These are phyloP conservation scores for Physcia stellaris DNA, from an alignment of 495 filamentous ascomycete genomes.

Conservation along the genomic window DNA sequence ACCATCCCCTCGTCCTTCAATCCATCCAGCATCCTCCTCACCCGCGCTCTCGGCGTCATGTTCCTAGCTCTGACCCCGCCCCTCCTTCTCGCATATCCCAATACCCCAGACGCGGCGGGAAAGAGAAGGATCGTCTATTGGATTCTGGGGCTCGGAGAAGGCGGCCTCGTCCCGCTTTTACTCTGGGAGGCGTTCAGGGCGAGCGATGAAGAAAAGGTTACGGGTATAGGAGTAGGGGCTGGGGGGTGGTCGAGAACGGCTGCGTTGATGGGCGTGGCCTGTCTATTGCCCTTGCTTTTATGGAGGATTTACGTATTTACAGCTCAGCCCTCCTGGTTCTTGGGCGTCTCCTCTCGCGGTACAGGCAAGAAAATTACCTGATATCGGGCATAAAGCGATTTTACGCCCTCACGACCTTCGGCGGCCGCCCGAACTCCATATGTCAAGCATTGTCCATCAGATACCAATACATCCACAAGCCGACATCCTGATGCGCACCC, in stretches of 20 bases:
- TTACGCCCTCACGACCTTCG: too few species aligned
- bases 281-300: not conserved
- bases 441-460: too few species aligned
- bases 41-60: slow-evolving; percentile 2
- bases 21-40: not conserved
- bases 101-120: slow-evolving; percentile 1
- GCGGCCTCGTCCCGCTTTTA: slow-evolving; percentile 5
- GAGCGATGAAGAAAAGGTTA: not conserved
- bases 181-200: slow-evolving; percentile 8
- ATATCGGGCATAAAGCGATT: too few species aligned
- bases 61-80: slow-evolving; percentile 6
- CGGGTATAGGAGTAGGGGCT: slow-evolving; percentile 1
- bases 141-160: slow-evolving; percentile 3
- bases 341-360: too few species aligned
- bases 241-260: slow-evolving; percentile 1
- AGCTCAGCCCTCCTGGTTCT: too few species aligned
- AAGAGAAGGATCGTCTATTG: slow-evolving; percentile 7
- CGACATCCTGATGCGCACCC: too few species aligned
- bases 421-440: too few species aligned
- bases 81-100: slow-evolving; percentile 4
- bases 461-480: too few species aligned
- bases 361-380: too few species aligned
- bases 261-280: slow-evolving; percentile 3
- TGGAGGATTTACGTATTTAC: slow-evolving; percentile 6
- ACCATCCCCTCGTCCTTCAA: slow-evolving; percentile 1